Evolutionary conservation across 129 eudicot species (phyloP), one percentile per base, ranked within the genome.

Genomic region (Helianthus annuus): DNA sequence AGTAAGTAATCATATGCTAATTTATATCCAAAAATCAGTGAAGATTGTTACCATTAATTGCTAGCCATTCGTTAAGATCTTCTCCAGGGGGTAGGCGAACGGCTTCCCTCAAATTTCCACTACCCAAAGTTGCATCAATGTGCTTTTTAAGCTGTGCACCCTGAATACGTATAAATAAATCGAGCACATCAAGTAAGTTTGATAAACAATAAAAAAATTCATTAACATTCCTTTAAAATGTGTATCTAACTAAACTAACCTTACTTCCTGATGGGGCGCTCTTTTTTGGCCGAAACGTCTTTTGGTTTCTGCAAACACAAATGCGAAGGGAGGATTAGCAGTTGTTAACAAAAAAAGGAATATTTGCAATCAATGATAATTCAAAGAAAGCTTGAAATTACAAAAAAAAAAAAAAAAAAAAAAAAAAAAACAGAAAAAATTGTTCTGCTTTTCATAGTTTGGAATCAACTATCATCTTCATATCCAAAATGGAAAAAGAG

Each of bases 81-180:
- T 86, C 92, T 53, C 92, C 92, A 69, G 86, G 88, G 39, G 92
- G 92, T 38, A 86, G 76, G 44, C 87, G 87, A 53, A 86, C 92
- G 38, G 92, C 92, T 83, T 83, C 88, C 80, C 86, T 81, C 63
- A 86, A 59, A 75, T 86, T 83, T 29, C 92, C 92, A 76, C 88
- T 86, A 63, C 88, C 92, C 64, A 86, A 83, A 51, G 92, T 86
- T 2, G 92, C 92, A 75, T 86, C 92, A 58, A 86, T 86, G 75
- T 86, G 88, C 40, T 81, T 83, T 58, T 83, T 81, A 65, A 86
- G 92, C 49, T 81, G 88, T 49, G 88, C 88, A 38, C 92, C 92
- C 92, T 86, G 79, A 14, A 58, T 69, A 59, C 53, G 49, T 19
- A 19, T 19, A 19, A 19, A 55, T 9, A 62, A 32, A 70, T 69